These are phyloP conservation scores for Harringtonia aguacate DNA, from an alignment of 2,329 filamentous ascomycete species.

Conservation along the genomic window DNA sequence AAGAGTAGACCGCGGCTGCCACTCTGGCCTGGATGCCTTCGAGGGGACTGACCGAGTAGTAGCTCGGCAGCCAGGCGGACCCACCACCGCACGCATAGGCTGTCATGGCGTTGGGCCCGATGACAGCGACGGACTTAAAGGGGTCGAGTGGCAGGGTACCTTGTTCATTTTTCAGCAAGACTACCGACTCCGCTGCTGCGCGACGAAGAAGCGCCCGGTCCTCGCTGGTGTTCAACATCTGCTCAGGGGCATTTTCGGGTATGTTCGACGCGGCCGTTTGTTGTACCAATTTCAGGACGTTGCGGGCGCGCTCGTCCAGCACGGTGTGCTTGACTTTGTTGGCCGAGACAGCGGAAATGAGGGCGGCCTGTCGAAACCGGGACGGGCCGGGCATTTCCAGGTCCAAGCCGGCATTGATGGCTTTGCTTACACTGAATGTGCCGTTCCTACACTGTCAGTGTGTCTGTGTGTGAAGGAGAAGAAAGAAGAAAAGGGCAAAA, in stretches of 20 bases:
- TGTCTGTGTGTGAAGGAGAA: too few relatives aligned
- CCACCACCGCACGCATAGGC: constrained; percentile 51
- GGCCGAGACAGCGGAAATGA: neutral
- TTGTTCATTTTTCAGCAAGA: constrained; percentile 52
- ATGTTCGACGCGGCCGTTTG: neutral
- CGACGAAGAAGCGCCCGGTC: constrained; percentile 37
- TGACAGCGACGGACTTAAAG: neutral
- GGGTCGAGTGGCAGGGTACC: constrained; percentile 41
- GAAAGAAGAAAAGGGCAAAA: too few relatives aligned
- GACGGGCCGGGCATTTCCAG: constrained; percentile 46
- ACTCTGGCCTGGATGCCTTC: constrained; percentile 50
- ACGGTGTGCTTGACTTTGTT: neutral
- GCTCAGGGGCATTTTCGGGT: neutral
- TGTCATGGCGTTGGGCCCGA: neutral
- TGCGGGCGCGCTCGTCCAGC: neutral
- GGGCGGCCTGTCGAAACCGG: constrained; percentile 34
- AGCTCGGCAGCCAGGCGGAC: constrained; percentile 58
- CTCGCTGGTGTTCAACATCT: neutral
- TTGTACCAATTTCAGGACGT: neutral
- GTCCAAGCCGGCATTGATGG: constrained; percentile 43
- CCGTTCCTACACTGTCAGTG: constrained; percentile 22
- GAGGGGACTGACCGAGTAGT: constrained; percentile 54
- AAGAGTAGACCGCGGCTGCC: too few relatives aligned
- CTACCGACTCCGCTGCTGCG: constrained; percentile 50
- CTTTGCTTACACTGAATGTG: constrained; percentile 44